Conservation (phyloP, 2,329 filamentous ascomycete species). For the Curvularia hawaiiensis region DNA sequence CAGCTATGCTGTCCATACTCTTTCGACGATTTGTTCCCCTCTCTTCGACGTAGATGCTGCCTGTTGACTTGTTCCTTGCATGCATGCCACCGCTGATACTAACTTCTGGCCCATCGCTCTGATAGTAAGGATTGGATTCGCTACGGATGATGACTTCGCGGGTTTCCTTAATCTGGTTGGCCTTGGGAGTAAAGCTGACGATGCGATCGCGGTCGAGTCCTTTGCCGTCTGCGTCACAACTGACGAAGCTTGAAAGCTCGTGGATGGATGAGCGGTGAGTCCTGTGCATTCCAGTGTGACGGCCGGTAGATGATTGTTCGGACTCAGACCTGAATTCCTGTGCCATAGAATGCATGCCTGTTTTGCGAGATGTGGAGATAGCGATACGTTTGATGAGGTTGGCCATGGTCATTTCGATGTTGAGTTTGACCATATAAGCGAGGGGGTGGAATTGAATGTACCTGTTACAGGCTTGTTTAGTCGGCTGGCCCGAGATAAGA, state of each 20-base stretch:
- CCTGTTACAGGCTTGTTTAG: slow-evolving; percentile 21
- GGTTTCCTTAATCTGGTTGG: slow-evolving; percentile 41
- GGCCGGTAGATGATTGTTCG: slow-evolving; percentile 28
- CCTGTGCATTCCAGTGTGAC: not conserved
- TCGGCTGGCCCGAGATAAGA: not conserved
- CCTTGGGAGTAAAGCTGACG: slow-evolving; percentile 29
- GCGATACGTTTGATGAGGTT: slow-evolving; percentile 53
- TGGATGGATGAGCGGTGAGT: slow-evolving; percentile 25
- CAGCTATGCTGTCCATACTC: slow-evolving; percentile 32
- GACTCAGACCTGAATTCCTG: slow-evolving; percentile 39
- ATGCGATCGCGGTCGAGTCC: slow-evolving; percentile 15
- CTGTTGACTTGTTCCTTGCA: slow-evolving; percentile 8
- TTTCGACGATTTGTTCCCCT: slow-evolving; percentile 16
- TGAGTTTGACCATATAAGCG: slow-evolving; percentile 56
- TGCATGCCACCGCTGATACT: slow-evolving; percentile 17
- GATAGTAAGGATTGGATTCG: slow-evolving; percentile 31
- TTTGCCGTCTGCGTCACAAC: slow-evolving; percentile 24
- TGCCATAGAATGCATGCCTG: slow-evolving; percentile 33
- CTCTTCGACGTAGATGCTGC: slow-evolving; percentile 17
- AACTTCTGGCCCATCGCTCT: slow-evolving; percentile 14
- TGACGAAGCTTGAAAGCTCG: slow-evolving; percentile 34
- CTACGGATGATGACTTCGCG: slow-evolving; percentile 33
- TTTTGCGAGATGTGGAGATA: slow-evolving; percentile 36
- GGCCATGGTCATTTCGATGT: slow-evolving; percentile 60
- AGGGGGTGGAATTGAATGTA: slow-evolving; percentile 59